phyloP scores from a whole-genome alignment of 2,329 filamentous ascomycete species.

The Tetracladium maxilliforme region DNA sequence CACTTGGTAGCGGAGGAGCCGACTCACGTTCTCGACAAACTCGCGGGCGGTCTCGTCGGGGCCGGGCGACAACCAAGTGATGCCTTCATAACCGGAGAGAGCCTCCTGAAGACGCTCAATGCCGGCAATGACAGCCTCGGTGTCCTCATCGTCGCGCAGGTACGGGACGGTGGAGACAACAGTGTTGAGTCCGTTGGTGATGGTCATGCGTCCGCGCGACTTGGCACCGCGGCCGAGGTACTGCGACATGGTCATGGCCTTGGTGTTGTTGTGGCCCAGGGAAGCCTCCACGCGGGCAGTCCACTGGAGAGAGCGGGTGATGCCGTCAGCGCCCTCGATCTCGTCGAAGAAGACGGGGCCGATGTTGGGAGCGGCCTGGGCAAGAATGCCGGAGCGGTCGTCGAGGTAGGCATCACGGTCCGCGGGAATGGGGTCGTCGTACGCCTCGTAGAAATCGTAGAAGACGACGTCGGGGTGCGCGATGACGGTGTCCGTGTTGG shows the following conservation, averaged over 20 bases:
- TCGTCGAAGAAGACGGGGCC: constrained; percentile 48
- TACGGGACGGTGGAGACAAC: constrained; percentile 44
- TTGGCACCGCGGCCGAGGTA: constrained; percentile 50
- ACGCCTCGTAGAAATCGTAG: constrained; percentile 54
- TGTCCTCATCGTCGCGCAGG: constrained; percentile 38
- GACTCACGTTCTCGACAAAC: constrained; percentile 34
- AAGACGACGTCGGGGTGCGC: constrained; percentile 34
- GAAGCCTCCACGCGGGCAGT: constrained; percentile 45
- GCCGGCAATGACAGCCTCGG: constrained; percentile 46
- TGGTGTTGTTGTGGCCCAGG: constrained; percentile 7
- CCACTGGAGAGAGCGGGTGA: constrained; percentile 49
- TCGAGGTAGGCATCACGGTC: constrained; percentile 29
- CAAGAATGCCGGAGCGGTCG: constrained; percentile 40
- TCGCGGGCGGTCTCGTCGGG: constrained; percentile 34
- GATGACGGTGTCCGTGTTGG: constrained; percentile 39
- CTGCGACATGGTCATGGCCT: constrained; percentile 28
- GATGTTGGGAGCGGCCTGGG: constrained; percentile 51
- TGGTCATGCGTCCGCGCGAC: constrained; percentile 46
- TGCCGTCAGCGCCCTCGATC: constrained; percentile 39
- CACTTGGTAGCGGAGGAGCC: constrained; percentile 3
- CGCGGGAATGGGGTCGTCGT: constrained; percentile 24
- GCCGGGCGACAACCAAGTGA: constrained; percentile 41
- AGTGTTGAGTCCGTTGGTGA: constrained; percentile 40
- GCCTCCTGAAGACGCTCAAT: constrained; percentile 44
- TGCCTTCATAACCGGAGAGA: constrained; percentile 33